Percentiles rank a stretch among this genome's conserved stretches.
Conservation (phyloP, 768 basidiomycete genomes). For the Udeniomyces megalosporus region DNA sequence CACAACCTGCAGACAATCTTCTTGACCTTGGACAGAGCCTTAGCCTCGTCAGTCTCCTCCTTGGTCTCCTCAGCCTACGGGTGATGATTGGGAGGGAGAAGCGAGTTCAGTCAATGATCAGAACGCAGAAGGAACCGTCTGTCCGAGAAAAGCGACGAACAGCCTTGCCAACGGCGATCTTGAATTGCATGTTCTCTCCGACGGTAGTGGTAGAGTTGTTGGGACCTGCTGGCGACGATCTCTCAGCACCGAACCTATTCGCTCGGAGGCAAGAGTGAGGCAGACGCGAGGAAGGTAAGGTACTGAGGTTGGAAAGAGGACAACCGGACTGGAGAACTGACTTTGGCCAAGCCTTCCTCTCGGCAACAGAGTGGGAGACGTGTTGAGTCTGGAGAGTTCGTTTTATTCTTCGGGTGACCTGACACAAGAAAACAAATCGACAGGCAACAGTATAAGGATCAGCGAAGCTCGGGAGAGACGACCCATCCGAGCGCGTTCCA, state of each 20-base stretch:
- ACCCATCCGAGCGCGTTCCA: no score
- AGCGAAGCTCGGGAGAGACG: no score
- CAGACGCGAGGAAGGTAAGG: not conserved
- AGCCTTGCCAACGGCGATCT: slow-evolving; percentile 42
- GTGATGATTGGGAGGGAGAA: not conserved
- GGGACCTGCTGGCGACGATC: slow-evolving; percentile 69
- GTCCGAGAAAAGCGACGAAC: not conserved
- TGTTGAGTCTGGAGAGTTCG: slow-evolving; percentile 74
- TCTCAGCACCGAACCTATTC: slow-evolving; percentile 69
- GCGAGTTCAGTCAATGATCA: slow-evolving; percentile 11
- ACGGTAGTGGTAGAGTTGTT: slow-evolving; percentile 89
- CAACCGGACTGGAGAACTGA: slow-evolving; percentile 11
- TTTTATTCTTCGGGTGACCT: slow-evolving; percentile 77
- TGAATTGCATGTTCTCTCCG: slow-evolving; percentile 52
- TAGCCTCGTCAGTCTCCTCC: slow-evolving; percentile 28
- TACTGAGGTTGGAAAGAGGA: not conserved
- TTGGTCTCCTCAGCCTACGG: slow-evolving; percentile 17
- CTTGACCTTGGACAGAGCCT: slow-evolving; percentile 40
- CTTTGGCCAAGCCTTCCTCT: slow-evolving; percentile 75
- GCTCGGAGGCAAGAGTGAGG: no score
- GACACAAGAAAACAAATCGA: slow-evolving; percentile 1
- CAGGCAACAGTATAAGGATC: no score
- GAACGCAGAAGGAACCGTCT: slow-evolving; percentile 33
- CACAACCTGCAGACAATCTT: slow-evolving; percentile 85
- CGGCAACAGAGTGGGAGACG: slow-evolving; percentile 87